These are phyloP conservation scores for Sporothrix curviconia DNA, from an alignment of 2,329 filamentous ascomycete species.

Conservation along the genomic window DNA sequence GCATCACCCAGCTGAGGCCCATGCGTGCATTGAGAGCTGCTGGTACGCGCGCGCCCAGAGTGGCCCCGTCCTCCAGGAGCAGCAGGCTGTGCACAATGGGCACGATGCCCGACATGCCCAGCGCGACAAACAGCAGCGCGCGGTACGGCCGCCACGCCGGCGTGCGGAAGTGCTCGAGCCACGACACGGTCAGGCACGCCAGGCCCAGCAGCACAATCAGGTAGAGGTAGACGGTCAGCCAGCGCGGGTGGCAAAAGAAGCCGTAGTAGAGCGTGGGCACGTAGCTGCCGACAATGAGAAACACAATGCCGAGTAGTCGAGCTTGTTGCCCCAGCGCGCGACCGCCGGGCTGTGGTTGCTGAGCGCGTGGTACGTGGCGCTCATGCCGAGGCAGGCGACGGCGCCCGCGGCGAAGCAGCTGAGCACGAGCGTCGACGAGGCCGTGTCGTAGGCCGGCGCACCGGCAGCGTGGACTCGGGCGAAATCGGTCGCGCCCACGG, in stretches of 20 bases:
- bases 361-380: constrained; percentile 77
- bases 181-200: constrained; percentile 70
- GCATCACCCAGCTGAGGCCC: constrained; percentile 70
- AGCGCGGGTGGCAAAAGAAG: constrained; percentile 61
- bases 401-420: constrained; percentile 73
- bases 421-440: constrained; percentile 63
- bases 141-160: constrained; percentile 79
- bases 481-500: too few relatives aligned
- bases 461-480: too few relatives aligned
- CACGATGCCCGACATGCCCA: constrained; percentile 77
- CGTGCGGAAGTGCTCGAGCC: constrained; percentile 76
- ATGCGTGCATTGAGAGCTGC: constrained; percentile 65
- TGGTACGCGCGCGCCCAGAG: constrained; percentile 52
- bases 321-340: constrained; percentile 77
- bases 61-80: constrained; percentile 7
- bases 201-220: constrained; percentile 72
- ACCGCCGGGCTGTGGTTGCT: constrained; percentile 76
- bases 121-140: constrained; percentile 79
- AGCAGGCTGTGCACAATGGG: constrained; percentile 71
- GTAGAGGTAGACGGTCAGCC: constrained; percentile 67
- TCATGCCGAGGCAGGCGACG: constrained; percentile 68
- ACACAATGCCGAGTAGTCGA: constrained; percentile 92
- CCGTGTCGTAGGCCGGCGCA: background rate
- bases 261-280: constrained; percentile 84
- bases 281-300: constrained; percentile 85